phyloP scores from a whole-genome alignment of 2,329 filamentous ascomycete species.

The Dactylellina cionopaga region DNA sequence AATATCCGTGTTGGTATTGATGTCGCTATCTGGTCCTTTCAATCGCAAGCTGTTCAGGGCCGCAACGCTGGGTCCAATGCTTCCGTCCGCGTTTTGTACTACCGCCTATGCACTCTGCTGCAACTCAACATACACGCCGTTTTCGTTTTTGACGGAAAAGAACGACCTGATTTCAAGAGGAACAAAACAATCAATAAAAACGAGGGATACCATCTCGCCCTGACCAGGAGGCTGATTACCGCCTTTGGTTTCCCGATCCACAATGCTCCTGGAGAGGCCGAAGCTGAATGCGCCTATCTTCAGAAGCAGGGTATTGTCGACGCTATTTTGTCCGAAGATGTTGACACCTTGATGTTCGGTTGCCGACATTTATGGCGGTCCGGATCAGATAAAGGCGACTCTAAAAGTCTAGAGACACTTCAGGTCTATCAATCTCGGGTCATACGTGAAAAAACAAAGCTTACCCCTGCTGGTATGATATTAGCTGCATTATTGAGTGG shows the following conservation, averaged over 20 bases:
- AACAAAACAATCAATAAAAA: conserved; percentile 76
- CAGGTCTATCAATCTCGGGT: conserved; percentile 71
- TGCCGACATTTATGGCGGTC: conserved; percentile 67
- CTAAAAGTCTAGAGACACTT: conserved; percentile 73
- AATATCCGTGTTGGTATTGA: conserved; percentile 91
- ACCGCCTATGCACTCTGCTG: conserved; percentile 81
- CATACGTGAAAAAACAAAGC: conserved; percentile 68
- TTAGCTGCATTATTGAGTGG: conserved; percentile 93
- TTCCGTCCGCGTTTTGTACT: conserved; percentile 67
- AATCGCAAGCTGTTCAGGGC: conserved; percentile 70
- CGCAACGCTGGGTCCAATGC: conserved; percentile 31
- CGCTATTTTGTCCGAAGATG: conserved; percentile 93
- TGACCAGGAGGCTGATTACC: conserved; percentile 83
- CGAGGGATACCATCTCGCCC: conserved; percentile 73
- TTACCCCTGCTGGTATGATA: conserved; percentile 90
- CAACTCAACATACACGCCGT: conserved; percentile 82
- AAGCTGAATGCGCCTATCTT: conserved; percentile 91
- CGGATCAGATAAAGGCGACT: conserved; percentile 71
- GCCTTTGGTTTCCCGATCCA: conserved; percentile 86
- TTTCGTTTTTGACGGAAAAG: conserved; percentile 88
- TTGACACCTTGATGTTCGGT: conserved; percentile 97
- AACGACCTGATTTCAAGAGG: conserved; percentile 87
- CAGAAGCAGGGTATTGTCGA: conserved; percentile 86
- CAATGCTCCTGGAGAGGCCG: conserved; percentile 90
- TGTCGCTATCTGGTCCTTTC: conserved; percentile 97